A percentile compares a stretch with the other conserved stretches of the same genome.
phyloP scores from a whole-genome alignment of 495 filamentous ascomycete species.

The Cryomyces antarcticus region DNA sequence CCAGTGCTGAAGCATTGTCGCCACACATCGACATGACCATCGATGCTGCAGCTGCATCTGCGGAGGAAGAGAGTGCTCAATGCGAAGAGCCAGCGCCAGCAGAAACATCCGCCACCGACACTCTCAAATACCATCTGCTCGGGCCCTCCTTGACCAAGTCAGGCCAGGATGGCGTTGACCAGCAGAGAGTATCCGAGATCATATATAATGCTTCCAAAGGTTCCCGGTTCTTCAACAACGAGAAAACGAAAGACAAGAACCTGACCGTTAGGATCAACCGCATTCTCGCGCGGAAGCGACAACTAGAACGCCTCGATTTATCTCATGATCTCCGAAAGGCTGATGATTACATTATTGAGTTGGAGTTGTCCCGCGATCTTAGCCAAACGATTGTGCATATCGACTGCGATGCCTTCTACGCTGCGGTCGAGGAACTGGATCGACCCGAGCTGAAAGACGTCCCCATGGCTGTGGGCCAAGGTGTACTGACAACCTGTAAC shows the following conservation, averaged over 20 bases:
- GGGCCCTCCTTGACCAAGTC: constrained; percentile 89
- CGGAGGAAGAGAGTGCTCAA: too few species aligned
- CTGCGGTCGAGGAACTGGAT: constrained; percentile 83
- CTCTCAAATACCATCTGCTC: constrained; percentile 51
- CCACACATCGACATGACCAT: too few species aligned
- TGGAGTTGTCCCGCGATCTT: constrained; percentile 66
- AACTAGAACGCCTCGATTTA: constrained; percentile 59
- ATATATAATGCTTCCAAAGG: constrained; percentile 96
- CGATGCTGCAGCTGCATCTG: too few species aligned
- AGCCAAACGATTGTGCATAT: constrained; percentile 72
- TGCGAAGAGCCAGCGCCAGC: too few species aligned
- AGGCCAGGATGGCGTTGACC: constrained; percentile 85
- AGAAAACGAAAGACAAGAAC: constrained; percentile 60
- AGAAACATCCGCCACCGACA: constrained; percentile 11
- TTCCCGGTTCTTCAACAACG: constrained; percentile 90
- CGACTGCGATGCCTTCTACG: constrained; percentile 97
- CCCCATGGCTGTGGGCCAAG: constrained; percentile 83
- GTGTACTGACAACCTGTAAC: constrained; percentile 88
- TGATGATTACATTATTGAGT: constrained; percentile 61
- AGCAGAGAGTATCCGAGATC: constrained; percentile 84
- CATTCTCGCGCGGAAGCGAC: constrained; percentile 54
- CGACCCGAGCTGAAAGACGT: constrained; percentile 72
- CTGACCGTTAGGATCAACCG: constrained; percentile 74
- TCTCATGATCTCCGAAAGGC: constrained; percentile 49
- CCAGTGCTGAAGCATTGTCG: too few species aligned